Evolutionary conservation across 1,139 yeast genomes (phyloP).

Genomic region (Scheffersomyces stambukii): DNA sequence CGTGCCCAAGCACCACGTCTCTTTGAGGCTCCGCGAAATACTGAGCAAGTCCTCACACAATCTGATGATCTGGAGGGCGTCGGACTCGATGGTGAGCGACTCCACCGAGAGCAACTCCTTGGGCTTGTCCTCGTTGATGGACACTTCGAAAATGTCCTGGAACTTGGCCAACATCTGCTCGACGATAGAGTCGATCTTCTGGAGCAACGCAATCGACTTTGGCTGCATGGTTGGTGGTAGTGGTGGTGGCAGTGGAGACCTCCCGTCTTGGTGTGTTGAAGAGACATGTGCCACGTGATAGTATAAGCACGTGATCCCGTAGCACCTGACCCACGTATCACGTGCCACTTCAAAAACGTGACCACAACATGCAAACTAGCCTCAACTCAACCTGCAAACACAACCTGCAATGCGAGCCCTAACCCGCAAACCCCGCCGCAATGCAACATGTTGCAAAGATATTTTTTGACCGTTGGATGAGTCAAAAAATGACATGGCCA

Average conservation of each 20-base stretch:
- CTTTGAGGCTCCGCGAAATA: constrained; percentile 47
- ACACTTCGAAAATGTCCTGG: constrained; percentile 42
- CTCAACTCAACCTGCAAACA: no score
- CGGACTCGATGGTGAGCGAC: constrained; percentile 51
- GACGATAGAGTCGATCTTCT: constrained; percentile 37
- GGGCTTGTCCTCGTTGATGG: constrained; percentile 42
- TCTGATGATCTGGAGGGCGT: constrained; percentile 47
- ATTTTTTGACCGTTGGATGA: no score
- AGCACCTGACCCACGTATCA: no score
- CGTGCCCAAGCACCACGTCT: constrained; percentile 56
- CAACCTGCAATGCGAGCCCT: no score
- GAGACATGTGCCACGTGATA: background rate
- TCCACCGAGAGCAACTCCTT: constrained; percentile 52
- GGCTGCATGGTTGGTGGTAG: constrained; percentile 27
- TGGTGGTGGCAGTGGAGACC: constrained; percentile 1
- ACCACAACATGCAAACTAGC: no score
- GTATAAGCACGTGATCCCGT: background rate
- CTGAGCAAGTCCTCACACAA: constrained; percentile 50
- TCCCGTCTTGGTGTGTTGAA: background rate
- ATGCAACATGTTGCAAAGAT: no score
- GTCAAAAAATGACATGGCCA: no score
- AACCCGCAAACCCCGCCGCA: no score
- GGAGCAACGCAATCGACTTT: constrained; percentile 39
- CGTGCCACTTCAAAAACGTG: no score
- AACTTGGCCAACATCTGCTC: constrained; percentile 42